Evolutionary conservation across 2,329 filamentous ascomycete species (phyloP).

Genomic region (Tolypocladium cylindrosporum): DNA sequence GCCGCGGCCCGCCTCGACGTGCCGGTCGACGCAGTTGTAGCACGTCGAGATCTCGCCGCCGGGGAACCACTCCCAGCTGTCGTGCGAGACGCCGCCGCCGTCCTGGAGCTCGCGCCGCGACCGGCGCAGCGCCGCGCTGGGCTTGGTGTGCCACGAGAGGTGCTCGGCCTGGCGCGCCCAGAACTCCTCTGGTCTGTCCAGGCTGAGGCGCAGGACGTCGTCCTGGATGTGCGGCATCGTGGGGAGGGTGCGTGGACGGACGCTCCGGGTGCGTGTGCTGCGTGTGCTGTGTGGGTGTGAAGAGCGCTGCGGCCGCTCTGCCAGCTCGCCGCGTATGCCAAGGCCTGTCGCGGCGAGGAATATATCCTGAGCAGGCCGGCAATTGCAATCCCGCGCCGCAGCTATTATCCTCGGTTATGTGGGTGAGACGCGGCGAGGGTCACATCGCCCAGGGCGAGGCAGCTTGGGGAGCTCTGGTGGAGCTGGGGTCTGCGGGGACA

Average conservation of each 20-base stretch:
- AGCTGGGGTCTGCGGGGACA: neutral
- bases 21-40: constrained; percentile 85
- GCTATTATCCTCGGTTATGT: neutral
- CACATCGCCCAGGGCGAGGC: neutral
- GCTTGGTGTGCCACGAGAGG: constrained; percentile 72
- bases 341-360: neutral
- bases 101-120: constrained; percentile 52
- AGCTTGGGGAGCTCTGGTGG: neutral
- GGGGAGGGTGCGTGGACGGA: neutral
- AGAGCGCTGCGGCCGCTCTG: neutral
- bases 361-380: neutral
- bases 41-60: constrained; percentile 83
- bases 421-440: neutral
- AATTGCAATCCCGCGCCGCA: neutral
- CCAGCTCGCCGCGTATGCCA: neutral
- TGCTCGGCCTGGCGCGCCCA: constrained; percentile 67
- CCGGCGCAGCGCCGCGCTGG: constrained; percentile 49
- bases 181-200: constrained; percentile 61
- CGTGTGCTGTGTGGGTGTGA: too few relatives aligned
- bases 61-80: constrained; percentile 84
- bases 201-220: constrained; percentile 43
- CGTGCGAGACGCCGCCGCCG: constrained; percentile 53
- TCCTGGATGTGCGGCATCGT: constrained; percentile 31
- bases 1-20: constrained; percentile 73
- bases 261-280: neutral